Evolutionary conservation across 176 grass and related monocot genomes (phyloP).

Genomic region (Musa beccarii): DNA sequence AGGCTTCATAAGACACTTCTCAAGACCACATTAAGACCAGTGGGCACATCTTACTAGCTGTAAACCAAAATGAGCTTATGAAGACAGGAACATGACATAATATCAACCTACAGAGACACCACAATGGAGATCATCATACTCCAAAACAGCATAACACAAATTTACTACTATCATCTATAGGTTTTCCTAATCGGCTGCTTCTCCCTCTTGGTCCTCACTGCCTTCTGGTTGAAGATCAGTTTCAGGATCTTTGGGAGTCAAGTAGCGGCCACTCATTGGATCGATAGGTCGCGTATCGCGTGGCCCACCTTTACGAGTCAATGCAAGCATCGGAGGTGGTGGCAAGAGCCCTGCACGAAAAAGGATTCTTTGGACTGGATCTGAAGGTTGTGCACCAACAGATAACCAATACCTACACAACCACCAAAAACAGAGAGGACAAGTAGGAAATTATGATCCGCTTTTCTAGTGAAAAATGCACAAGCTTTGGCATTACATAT

Average conservation of each 20-base stretch:
- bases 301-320: conserved; percentile 60
- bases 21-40: background rate
- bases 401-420: conserved; percentile 77
- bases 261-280: conserved; percentile 67
- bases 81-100: background rate
- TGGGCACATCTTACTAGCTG: background rate
- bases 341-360: conserved; percentile 73
- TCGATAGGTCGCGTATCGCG: conserved; percentile 54
- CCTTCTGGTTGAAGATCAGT: conserved; percentile 24
- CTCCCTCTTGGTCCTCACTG: conserved; percentile 22
- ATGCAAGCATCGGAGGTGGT: conserved; percentile 74
- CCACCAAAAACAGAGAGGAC: background rate
- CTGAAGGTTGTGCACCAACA: conserved; percentile 83
- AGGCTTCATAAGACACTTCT: background rate
- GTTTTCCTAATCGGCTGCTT: conserved; percentile 23
- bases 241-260: conserved; percentile 30
- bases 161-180: background rate
- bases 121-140: background rate
- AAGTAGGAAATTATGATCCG: background rate
- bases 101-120: background rate
- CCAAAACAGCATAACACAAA: background rate
- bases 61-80: background rate
- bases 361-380: conserved; percentile 72
- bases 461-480: too few relatives aligned
- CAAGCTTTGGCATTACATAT: too few relatives aligned